Evolutionary conservation across 2,329 filamentous ascomycete species (phyloP).

Genomic region (Venturia nashicola): DNA sequence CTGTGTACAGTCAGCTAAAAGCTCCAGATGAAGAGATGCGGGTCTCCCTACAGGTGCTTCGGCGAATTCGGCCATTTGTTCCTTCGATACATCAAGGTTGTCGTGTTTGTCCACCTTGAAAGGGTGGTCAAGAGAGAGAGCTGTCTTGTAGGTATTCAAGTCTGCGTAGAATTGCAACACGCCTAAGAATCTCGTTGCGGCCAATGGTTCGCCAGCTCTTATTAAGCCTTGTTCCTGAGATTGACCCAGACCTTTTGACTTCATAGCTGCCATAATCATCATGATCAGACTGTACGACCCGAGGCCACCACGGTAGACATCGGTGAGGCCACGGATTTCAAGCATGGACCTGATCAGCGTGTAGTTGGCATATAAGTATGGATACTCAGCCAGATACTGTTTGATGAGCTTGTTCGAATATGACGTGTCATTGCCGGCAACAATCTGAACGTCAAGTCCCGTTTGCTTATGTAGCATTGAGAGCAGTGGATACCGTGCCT

Average conservation of each 20-base stretch:
- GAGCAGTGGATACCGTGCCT: conserved; percentile 28
- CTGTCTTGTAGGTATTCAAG: conserved; percentile 33
- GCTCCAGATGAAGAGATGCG: neutral
- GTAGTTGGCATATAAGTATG: conserved; percentile 38
- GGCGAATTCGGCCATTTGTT: neutral
- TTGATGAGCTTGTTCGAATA: conserved; percentile 31
- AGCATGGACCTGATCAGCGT: conserved; percentile 37
- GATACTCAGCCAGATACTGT: conserved; percentile 35
- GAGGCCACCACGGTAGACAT: conserved; percentile 36
- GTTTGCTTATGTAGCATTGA: conserved; percentile 31
- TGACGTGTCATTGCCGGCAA: conserved; percentile 30
- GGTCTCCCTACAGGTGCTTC: neutral
- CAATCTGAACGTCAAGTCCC: conserved; percentile 40
- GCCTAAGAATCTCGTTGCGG: conserved; percentile 25
- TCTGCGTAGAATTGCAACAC: conserved; percentile 39
- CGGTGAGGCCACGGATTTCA: conserved; percentile 36
- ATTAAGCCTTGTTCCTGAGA: conserved; percentile 17
- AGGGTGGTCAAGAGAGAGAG: conserved; percentile 38
- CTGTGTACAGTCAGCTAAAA: neutral
- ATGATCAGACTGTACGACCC: conserved; percentile 44
- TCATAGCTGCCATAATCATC: conserved; percentile 43
- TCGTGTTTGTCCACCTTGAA: conserved; percentile 28
- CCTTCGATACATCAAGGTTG: conserved; percentile 7
- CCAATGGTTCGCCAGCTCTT: conserved; percentile 16
- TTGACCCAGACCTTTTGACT: conserved; percentile 20